Evolutionary conservation across 1,139 yeast genomes (phyloP).

Genomic region (Debaryomyces psychrophilus): DNA sequence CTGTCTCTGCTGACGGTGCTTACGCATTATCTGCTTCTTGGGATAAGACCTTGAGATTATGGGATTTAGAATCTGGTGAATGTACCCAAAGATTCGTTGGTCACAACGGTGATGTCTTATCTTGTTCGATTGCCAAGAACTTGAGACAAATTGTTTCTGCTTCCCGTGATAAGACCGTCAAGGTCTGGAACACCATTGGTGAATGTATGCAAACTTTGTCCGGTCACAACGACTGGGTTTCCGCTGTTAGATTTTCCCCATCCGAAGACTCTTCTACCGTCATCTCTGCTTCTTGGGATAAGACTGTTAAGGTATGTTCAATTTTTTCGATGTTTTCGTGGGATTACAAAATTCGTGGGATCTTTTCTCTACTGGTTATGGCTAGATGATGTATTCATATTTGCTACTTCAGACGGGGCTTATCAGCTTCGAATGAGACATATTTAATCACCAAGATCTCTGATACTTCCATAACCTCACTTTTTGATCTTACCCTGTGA

Average conservation of each 20-base stretch:
- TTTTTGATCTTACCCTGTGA: neutral
- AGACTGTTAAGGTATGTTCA: slow-evolving; percentile 94
- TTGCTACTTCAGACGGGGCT: slow-evolving; percentile 99
- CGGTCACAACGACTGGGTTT: slow-evolving; percentile 99
- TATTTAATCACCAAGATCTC: slow-evolving; percentile 97
- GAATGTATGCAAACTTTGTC: slow-evolving; percentile 93
- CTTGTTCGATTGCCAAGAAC: slow-evolving; percentile 95
- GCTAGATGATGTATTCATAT: slow-evolving; percentile 74
- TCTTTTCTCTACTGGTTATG: slow-evolving; percentile 8
- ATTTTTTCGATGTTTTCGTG: slow-evolving; percentile 12
- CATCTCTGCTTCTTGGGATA: slow-evolving; percentile 99
- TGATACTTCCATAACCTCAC: slow-evolving; percentile 48
- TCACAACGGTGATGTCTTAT: slow-evolving; percentile 96
- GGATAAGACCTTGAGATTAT: slow-evolving; percentile 99
- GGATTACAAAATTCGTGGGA: slow-evolving; percentile 18
- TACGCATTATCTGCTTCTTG: slow-evolving; percentile 99
- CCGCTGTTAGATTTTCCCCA: slow-evolving; percentile 95
- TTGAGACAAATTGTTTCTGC: slow-evolving; percentile 99
- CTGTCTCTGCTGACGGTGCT: slow-evolving; percentile 97
- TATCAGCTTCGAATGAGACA: slow-evolving; percentile 88
- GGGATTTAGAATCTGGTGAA: slow-evolving; percentile 97
- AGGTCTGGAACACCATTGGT: slow-evolving; percentile 99
- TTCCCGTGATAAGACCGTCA: slow-evolving; percentile 98
- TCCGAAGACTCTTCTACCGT: slow-evolving; percentile 72
- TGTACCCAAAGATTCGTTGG: slow-evolving; percentile 96